phyloP scores from a whole-genome alignment of 176 grass and related monocot genomes.

The Cymbopogon citratus region DNA sequence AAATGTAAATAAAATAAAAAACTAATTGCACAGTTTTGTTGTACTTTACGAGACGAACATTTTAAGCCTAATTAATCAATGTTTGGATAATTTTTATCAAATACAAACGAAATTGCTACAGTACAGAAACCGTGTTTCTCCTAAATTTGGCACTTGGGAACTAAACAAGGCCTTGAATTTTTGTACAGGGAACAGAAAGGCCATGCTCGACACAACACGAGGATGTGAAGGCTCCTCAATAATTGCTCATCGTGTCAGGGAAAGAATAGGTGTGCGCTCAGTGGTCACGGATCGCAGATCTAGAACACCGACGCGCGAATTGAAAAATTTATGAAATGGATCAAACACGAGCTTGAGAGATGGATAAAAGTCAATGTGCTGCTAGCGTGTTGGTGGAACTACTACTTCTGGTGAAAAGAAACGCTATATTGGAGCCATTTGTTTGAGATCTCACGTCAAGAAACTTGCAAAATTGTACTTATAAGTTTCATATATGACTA shows the following conservation, averaged over 20 bases:
- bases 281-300: not conserved
- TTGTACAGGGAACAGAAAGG: not conserved
- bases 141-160: no score
- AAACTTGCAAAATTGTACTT: not conserved
- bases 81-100: no score
- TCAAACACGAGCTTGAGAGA: not conserved
- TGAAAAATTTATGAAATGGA: not conserved
- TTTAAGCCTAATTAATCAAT: no score
- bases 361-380: not conserved
- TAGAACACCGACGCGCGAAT: not conserved
- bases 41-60: no score
- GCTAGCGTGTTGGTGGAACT: not conserved
- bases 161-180: no score
- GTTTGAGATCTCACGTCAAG: not conserved
- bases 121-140: no score
- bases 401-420: not conserved
- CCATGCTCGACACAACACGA: not conserved
- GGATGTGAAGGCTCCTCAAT: slow-evolving; percentile 10
- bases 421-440: not conserved
- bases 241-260: not conserved
- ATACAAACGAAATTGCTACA: no score
- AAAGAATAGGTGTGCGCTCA: not conserved
- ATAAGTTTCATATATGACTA: not conserved
- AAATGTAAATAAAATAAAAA: no score
- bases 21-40: no score